These are phyloP conservation scores for Saturnispora besseyi DNA, from an alignment of 805 yeast species.

Conservation along the genomic window DNA sequence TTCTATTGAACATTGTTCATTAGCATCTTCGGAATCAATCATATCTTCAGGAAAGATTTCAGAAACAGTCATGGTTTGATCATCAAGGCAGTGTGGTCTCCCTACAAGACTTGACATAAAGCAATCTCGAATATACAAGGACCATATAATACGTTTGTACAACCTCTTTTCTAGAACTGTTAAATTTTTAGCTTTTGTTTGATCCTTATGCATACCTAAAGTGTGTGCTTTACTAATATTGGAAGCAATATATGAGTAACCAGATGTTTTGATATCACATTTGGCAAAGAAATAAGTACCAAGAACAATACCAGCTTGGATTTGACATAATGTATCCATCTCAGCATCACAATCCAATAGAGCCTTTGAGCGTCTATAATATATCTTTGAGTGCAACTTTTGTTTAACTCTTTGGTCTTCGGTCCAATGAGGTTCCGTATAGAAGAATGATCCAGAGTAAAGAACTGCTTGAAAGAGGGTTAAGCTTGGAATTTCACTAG, in stretches of 20 bases:
- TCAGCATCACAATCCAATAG: slow-evolving; percentile 64
- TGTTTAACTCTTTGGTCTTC: slow-evolving; percentile 36
- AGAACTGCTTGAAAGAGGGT: slow-evolving; percentile 57
- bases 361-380: slow-evolving; percentile 66
- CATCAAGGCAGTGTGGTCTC: slow-evolving; percentile 58
- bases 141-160: slow-evolving; percentile 73
- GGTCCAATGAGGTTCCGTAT: slow-evolving; percentile 41
- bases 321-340: slow-evolving; percentile 48
- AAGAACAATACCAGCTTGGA: slow-evolving; percentile 54
- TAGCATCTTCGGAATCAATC: slow-evolving; percentile 39
- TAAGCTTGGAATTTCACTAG: slow-evolving; percentile 48
- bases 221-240: slow-evolving; percentile 40
- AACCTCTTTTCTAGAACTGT: slow-evolving; percentile 28
- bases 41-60: slow-evolving; percentile 60
- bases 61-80: slow-evolving; percentile 64
- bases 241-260: slow-evolving; percentile 42
- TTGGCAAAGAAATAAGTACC: slow-evolving; percentile 56
- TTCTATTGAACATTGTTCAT: slow-evolving; percentile 24
- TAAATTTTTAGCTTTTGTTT: slow-evolving; percentile 8
- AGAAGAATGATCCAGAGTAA: slow-evolving; percentile 58
- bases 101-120: slow-evolving; percentile 60
- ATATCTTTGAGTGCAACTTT: slow-evolving; percentile 34
- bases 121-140: slow-evolving; percentile 58
- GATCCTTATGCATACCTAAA: slow-evolving; percentile 59
- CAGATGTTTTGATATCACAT: slow-evolving; percentile 58